phyloP scores from a whole-genome alignment of 257 asterid species.

The Solanum ahanhuiri region DNA sequence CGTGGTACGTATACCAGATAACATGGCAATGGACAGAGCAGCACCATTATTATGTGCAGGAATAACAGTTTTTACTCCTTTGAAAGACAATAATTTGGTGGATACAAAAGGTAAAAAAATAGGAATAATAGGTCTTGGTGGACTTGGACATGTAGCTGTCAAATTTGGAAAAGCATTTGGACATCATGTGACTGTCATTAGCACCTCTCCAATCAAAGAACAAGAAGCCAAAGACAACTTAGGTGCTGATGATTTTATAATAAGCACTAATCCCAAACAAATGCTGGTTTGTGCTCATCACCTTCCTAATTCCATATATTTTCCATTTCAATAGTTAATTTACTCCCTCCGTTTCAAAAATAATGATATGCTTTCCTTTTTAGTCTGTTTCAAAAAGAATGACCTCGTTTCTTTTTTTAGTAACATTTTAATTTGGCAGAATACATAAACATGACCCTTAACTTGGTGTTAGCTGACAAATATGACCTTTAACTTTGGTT shows the following conservation, averaged over 20 bases:
- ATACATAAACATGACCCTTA: neutral
- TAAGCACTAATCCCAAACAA: conserved; percentile 47
- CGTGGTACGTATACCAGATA: conserved; percentile 63
- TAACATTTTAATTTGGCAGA: neutral
- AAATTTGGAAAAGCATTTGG: conserved; percentile 77
- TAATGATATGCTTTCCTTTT: too few relatives aligned
- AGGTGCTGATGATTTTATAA: conserved; percentile 78
- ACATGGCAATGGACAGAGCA: conserved; percentile 71
- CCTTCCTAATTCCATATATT: neutral
- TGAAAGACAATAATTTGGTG: conserved; percentile 54
- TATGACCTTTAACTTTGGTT: too few relatives aligned
- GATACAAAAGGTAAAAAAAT: conserved; percentile 33
- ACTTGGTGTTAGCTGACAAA: neutral
- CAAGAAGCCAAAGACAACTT: conserved; percentile 51
- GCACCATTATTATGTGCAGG: conserved; percentile 85
- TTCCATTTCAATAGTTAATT: neutral
- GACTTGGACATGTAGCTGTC: conserved; percentile 76
- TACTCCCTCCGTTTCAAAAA: too few relatives aligned
- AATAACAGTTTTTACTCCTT: conserved; percentile 52
- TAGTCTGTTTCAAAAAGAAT: too few relatives aligned
- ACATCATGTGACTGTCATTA: conserved; percentile 67
- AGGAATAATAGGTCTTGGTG: conserved; percentile 72
- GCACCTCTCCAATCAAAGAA: conserved; percentile 82
- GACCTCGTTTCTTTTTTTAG: too few relatives aligned
- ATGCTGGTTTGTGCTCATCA: conserved; percentile 36